Conservation (phyloP, 257 asterid species). For the Nicotiana otophora region DNA sequence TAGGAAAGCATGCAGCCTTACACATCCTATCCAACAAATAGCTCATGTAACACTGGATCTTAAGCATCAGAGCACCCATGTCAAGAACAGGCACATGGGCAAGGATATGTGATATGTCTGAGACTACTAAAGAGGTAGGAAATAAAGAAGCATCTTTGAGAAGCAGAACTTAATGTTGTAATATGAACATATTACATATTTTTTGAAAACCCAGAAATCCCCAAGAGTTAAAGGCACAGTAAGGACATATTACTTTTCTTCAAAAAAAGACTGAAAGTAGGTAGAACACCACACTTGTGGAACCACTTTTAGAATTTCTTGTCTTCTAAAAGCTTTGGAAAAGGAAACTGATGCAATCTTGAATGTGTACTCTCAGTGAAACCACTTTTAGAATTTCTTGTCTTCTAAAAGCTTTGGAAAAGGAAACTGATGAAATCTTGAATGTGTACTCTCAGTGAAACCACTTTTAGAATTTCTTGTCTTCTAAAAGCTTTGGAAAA, state of each 20-base stretch:
- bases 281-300: not conserved
- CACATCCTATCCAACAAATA: not conserved
- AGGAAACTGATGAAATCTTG: not conserved
- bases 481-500: not conserved
- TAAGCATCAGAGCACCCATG: not conserved
- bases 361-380: not conserved
- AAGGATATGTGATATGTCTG: not conserved
- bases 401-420: not conserved
- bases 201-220: too few relatives aligned
- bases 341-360: not conserved
- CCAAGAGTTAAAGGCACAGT: too few relatives aligned
- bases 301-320: not conserved
- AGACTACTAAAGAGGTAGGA: not conserved
- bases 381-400: not conserved
- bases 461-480: not conserved
- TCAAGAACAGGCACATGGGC: not conserved
- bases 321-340: not conserved
- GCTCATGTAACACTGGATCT: not conserved
- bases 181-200: not conserved
- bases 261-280: not conserved
- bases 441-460: not conserved
- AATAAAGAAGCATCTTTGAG: not conserved
- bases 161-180: not conserved
- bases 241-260: not conserved
- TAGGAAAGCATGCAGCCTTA: not conserved